Evolutionary conservation across 129 eudicot genomes (phyloP).

Genomic region (Silybum marianum): DNA sequence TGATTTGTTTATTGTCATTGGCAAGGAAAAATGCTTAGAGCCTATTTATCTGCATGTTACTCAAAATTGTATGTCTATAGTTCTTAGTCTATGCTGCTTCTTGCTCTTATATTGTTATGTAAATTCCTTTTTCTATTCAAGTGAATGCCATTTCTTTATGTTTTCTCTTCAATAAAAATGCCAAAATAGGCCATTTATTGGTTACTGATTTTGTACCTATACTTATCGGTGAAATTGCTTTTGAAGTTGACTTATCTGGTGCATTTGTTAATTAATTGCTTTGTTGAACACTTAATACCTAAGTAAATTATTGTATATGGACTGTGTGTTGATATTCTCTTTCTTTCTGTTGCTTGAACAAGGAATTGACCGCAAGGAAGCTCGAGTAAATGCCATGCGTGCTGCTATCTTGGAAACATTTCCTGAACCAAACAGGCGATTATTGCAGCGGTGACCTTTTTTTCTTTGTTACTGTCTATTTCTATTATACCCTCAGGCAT

Average conservation of each 20-base stretch:
- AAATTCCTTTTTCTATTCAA: too few relatives aligned
- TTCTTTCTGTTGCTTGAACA: conserved; percentile 21
- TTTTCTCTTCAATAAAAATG: too few relatives aligned
- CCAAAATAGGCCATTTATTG: neutral
- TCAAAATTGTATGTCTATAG: too few relatives aligned
- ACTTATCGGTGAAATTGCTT: neutral
- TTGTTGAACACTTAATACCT: neutral
- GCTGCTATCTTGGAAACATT: conserved; percentile 78
- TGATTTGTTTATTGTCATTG: neutral
- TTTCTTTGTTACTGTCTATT: conserved; percentile 8
- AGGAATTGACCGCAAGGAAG: conserved; percentile 88
- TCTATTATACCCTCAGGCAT: neutral
- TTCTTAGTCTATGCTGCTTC: too few relatives aligned
- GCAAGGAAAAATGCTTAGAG: too few relatives aligned
- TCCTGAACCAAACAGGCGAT: conserved; percentile 93
- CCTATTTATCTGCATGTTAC: too few relatives aligned
- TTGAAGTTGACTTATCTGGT: neutral
- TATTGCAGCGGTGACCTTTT: conserved; percentile 66
- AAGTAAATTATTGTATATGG: neutral
- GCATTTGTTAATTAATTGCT: neutral
- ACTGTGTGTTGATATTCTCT: conserved; percentile 3
- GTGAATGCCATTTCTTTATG: too few relatives aligned
- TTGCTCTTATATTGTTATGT: too few relatives aligned
- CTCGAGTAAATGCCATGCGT: conserved; percentile 77
- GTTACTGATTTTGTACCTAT: neutral